phyloP scores from a whole-genome alignment of 208 protist genomes.

The Phytomonas sp. region DNA sequence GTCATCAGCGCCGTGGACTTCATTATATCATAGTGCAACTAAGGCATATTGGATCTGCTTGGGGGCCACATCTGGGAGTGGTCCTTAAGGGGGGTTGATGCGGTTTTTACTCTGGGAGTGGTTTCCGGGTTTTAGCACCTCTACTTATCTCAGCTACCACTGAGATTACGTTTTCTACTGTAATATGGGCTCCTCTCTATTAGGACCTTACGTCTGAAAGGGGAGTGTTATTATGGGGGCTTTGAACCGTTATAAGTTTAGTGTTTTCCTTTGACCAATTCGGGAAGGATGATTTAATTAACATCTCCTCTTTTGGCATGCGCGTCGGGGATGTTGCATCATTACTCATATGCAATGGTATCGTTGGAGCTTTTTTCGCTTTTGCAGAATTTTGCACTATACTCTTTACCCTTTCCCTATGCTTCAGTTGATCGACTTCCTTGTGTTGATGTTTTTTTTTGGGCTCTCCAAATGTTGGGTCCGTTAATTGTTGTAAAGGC shows the following conservation, averaged over 20 bases:
- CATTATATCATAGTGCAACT: slow-evolving; percentile 47
- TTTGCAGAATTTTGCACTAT: slow-evolving; percentile 91
- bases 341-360: slow-evolving; percentile 88
- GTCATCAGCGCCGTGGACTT: slow-evolving; percentile 62
- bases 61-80: slow-evolving; percentile 73
- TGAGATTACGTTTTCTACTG: slow-evolving; percentile 54
- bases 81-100: slow-evolving; percentile 29
- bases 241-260: slow-evolving; percentile 63
- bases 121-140: slow-evolving; percentile 36
- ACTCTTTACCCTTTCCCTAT: slow-evolving; percentile 94
- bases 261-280: slow-evolving; percentile 45
- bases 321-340: slow-evolving; percentile 52
- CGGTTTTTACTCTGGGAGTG: slow-evolving; percentile 44
- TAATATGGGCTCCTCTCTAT: slow-evolving; percentile 64
- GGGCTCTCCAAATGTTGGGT: slow-evolving; percentile 61
- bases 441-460: slow-evolving; percentile 74
- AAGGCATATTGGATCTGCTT: slow-evolving; percentile 55
- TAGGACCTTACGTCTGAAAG: slow-evolving; percentile 89
- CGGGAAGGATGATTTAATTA: slow-evolving; percentile 45
- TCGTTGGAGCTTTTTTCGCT: slow-evolving; percentile 89
- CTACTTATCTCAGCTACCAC: slow-evolving; percentile 44
- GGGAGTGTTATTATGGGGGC: slow-evolving; percentile 89
- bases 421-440: slow-evolving; percentile 88
- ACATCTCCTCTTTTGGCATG: slow-evolving; percentile 61
- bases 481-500: slow-evolving; percentile 63